Percentiles rank a stretch among this genome's conserved stretches.
phyloP scores from a whole-genome alignment of 2,329 filamentous ascomycete species.

The Keithomyces neogunnii region DNA sequence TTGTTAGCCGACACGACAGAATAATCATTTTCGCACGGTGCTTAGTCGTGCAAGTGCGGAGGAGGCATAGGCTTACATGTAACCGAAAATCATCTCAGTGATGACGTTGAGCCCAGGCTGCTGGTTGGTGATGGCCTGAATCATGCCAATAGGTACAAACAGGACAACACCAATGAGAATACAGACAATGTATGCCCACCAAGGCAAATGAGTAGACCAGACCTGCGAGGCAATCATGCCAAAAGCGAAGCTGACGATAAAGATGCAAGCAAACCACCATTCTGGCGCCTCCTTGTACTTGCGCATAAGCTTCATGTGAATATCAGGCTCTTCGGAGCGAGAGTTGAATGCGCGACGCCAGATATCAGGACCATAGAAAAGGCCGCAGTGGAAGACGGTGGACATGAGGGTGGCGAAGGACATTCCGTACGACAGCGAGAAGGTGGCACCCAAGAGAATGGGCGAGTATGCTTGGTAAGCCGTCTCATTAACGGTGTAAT shows the following conservation, averaged over 20 bases:
- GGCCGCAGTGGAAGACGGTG: constrained; percentile 38
- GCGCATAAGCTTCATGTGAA: constrained; percentile 45
- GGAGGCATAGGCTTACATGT: constrained; percentile 20
- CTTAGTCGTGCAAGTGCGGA: neutral
- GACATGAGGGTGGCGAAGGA: constrained; percentile 46
- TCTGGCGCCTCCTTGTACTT: constrained; percentile 44
- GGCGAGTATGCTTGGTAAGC: constrained; percentile 50
- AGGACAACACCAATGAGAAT: constrained; percentile 28
- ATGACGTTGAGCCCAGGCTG: constrained; percentile 37
- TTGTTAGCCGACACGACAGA: neutral
- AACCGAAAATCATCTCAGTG: constrained; percentile 38
- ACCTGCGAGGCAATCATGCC: constrained; percentile 24
- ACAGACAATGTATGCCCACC: constrained; percentile 30
- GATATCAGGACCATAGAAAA: constrained; percentile 45
- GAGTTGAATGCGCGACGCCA: constrained; percentile 16
- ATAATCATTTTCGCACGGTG: neutral
- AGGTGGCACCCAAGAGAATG: constrained; percentile 42
- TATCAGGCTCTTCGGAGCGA: constrained; percentile 26
- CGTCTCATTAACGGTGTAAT: constrained; percentile 41
- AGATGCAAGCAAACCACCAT: constrained; percentile 45
- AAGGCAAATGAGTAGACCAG: constrained; percentile 30
- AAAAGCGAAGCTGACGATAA: constrained; percentile 38
- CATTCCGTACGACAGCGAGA: constrained; percentile 44
- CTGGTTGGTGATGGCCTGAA: constrained; percentile 37
- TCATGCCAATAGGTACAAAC: constrained; percentile 32